Conservation (phyloP, 106 monocot genomes). For the Dioscorea dumetorum region DNA sequence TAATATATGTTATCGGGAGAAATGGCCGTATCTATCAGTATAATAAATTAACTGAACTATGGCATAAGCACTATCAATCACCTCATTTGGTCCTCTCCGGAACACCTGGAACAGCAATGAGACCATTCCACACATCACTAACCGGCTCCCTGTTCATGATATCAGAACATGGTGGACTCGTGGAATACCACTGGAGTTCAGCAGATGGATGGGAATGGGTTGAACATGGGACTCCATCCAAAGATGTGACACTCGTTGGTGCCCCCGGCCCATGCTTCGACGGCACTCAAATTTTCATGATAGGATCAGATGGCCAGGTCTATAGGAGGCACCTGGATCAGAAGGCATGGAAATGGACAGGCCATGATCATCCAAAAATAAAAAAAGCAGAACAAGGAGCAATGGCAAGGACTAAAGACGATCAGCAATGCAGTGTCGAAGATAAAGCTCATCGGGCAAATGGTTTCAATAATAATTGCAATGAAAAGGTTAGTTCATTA, state of each 20-base stretch:
- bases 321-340: conserved; percentile 55
- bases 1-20: conserved; percentile 57
- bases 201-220: conserved; percentile 84
- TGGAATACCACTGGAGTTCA: conserved; percentile 75
- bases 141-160: conserved; percentile 80
- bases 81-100: conserved; percentile 69
- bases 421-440: conserved; percentile 9
- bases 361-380: conserved; percentile 33
- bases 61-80: conserved; percentile 85
- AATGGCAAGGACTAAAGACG: background rate
- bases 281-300: conserved; percentile 45
- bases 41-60: conserved; percentile 70
- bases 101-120: conserved; percentile 61
- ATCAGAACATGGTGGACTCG: conserved; percentile 54
- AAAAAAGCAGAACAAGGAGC: conserved; percentile 7
- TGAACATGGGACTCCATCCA: conserved; percentile 73
- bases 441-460: conserved; percentile 3
- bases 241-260: conserved; percentile 40
- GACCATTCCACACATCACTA: conserved; percentile 41
- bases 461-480: conserved; percentile 25
- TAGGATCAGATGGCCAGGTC: conserved; percentile 74
- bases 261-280: conserved; percentile 69
- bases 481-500: conserved; percentile 49
- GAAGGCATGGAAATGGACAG: conserved; percentile 62
- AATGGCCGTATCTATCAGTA: conserved; percentile 84